phyloP scores from a whole-genome alignment of 2,329 filamentous ascomycete genomes.

The Arthrobotrys megalospora region DNA sequence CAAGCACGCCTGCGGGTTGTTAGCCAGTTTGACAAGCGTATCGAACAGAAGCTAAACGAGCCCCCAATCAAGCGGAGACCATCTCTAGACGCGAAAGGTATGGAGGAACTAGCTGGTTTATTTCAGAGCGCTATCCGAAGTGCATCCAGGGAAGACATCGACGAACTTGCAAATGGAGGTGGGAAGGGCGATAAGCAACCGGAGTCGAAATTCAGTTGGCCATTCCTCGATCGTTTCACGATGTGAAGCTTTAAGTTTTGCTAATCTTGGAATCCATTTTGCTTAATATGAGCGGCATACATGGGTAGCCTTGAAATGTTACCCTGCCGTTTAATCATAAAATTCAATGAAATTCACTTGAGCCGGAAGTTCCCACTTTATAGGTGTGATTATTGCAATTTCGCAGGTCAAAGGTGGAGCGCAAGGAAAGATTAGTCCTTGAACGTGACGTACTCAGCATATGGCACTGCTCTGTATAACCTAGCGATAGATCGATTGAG shows the following conservation, averaged over 20 bases:
- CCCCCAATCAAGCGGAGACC: neutral
- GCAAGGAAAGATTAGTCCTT: slow-evolving; percentile 60
- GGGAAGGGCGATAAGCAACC: neutral
- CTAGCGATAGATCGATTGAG: slow-evolving; percentile 57
- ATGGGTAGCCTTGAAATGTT: neutral
- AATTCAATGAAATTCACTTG: neutral
- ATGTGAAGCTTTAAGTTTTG: neutral
- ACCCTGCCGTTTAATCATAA: neutral
- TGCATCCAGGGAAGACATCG: neutral
- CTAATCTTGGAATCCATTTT: neutral
- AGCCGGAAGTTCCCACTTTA: neutral
- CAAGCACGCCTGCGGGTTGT: neutral
- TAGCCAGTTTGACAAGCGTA: slow-evolving; percentile 6
- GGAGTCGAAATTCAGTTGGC: neutral
- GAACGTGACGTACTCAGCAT: slow-evolving; percentile 35
- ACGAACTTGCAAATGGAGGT: neutral
- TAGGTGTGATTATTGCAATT: slow-evolving; percentile 37
- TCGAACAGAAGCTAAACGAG: slow-evolving; percentile 14
- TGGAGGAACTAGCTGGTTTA: slow-evolving; percentile 20
- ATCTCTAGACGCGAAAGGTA: slow-evolving; percentile 3
- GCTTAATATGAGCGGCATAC: neutral
- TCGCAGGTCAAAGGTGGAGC: slow-evolving; percentile 61
- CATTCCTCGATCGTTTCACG: slow-evolving; percentile 5
- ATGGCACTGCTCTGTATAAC: slow-evolving; percentile 61
- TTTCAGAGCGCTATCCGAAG: neutral